Evolutionary conservation across 176 grass and related monocot species (phyloP).

Genomic region (Oryza meridionalis): DNA sequence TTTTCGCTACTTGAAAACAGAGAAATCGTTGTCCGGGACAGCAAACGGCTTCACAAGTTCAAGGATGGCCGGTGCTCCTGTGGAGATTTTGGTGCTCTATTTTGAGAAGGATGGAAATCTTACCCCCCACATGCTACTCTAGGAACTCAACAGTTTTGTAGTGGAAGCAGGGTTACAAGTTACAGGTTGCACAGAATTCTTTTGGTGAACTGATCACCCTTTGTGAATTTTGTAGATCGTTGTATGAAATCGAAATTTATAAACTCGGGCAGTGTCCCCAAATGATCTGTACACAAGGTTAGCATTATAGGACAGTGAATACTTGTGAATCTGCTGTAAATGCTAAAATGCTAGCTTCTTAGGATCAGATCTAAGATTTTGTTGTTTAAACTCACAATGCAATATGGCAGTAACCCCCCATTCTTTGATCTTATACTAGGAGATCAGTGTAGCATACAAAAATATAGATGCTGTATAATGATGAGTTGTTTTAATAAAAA

Average conservation of each 20-base stretch:
- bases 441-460: neutral
- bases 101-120: conserved; percentile 45
- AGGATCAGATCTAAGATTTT: conserved; percentile 19
- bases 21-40: conserved; percentile 82
- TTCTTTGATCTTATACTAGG: neutral
- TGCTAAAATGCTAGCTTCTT: conserved; percentile 29
- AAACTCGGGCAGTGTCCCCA: conserved; percentile 11
- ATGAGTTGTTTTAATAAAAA: neutral
- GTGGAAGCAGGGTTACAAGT: neutral
- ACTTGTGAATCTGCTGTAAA: conserved; percentile 42
- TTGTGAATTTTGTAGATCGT: conserved; percentile 31
- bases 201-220: conserved; percentile 16
- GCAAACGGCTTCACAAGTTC: conserved; percentile 83
- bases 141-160: conserved; percentile 22
- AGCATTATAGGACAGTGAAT: conserved; percentile 10
- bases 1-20: conserved; percentile 68
- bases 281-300: conserved; percentile 1
- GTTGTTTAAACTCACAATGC: neutral
- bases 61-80: conserved; percentile 77
- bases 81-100: conserved; percentile 71
- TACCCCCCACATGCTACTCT: neutral
- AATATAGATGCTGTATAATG: neutral
- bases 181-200: conserved; percentile 6
- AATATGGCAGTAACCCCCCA: neutral
- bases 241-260: conserved; percentile 8